Evolutionary conservation across 495 filamentous ascomycete genomes (phyloP).

Genomic region (Pyrenula aspistea): DNA sequence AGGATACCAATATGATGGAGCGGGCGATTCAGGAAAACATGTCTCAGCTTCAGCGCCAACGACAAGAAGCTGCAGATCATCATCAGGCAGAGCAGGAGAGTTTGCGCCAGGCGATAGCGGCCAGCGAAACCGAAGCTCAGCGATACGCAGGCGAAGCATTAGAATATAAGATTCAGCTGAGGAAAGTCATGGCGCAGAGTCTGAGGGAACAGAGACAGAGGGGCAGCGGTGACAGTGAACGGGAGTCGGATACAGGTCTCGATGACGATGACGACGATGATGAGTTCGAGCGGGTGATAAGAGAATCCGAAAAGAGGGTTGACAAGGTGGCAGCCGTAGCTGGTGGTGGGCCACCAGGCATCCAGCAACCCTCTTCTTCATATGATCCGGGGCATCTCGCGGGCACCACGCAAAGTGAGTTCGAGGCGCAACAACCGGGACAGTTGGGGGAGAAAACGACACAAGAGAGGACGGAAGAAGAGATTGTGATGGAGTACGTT

Average conservation of each 20-base stretch:
- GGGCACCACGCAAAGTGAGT: constrained; percentile 16
- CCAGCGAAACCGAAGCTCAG: too few relatives aligned
- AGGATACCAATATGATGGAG: constrained; percentile 58
- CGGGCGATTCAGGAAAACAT: constrained; percentile 57
- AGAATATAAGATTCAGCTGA: too few relatives aligned
- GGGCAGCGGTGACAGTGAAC: constrained; percentile 12
- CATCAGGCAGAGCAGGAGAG: too few relatives aligned
- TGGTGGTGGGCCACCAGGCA: constrained; percentile 31
- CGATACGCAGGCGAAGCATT: too few relatives aligned
- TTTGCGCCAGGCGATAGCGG: too few relatives aligned
- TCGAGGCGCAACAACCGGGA: too few relatives aligned
- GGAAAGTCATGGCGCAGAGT: too few relatives aligned
- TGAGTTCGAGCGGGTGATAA: constrained; percentile 28
- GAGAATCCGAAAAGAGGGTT: constrained; percentile 26
- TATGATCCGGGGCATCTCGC: constrained; percentile 35
- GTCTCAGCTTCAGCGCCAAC: constrained; percentile 37
- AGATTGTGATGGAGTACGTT: constrained; percentile 62
- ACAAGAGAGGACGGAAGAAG: constrained; percentile 48
- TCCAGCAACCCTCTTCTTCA: too few relatives aligned
- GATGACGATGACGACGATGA: constrained; percentile 19
- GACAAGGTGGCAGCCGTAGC: constrained; percentile 28
- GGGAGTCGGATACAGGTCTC: constrained; percentile 14
- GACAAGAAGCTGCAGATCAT: too few relatives aligned
- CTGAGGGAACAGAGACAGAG: too few relatives aligned
- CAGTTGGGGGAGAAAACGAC: too few relatives aligned